phyloP scores from a whole-genome alignment of 352 stramenopile species.

The Phytophthora cryptogea region DNA sequence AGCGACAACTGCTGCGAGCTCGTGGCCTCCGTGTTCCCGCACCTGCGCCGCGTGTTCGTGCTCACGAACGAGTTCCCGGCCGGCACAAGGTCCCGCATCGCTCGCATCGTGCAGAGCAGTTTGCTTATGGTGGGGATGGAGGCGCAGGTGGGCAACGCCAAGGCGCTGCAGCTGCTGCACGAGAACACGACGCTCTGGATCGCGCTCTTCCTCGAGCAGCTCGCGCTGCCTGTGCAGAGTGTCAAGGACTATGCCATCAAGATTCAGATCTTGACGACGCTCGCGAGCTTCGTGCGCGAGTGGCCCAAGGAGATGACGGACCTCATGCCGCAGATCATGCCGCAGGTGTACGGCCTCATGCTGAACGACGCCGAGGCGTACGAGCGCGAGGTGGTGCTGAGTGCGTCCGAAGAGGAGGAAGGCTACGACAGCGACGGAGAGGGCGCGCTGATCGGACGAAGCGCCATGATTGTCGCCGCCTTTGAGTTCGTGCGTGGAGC shows the following conservation, averaged over 20 bases:
- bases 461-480: conserved; percentile 67
- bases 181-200: conserved; percentile 77
- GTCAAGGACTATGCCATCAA: conserved; percentile 72
- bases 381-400: conserved; percentile 64
- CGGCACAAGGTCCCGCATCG: conserved; percentile 58
- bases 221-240: conserved; percentile 42
- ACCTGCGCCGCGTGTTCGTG: conserved; percentile 68
- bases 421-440: conserved; percentile 83
- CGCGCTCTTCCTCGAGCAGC: conserved; percentile 60
- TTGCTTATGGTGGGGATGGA: conserved; percentile 86
- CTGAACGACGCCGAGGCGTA: conserved; percentile 47
- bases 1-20: conserved; percentile 84
- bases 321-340: conserved; percentile 73
- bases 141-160: conserved; percentile 69
- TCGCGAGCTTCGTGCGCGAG: conserved; percentile 82
- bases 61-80: conserved; percentile 48
- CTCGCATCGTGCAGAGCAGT: conserved; percentile 78
- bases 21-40: conserved; percentile 72
- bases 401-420: conserved; percentile 52
- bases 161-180: conserved; percentile 62
- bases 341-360: conserved; percentile 68
- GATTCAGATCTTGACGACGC: conserved; percentile 76
- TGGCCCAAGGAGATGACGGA: conserved; percentile 84
- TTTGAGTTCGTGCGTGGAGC: conserved; percentile 80
- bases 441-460: conserved; percentile 62